Evolutionary conservation across 495 filamentous ascomycete species (phyloP).

Genomic region (Penicillium pancosmium): DNA sequence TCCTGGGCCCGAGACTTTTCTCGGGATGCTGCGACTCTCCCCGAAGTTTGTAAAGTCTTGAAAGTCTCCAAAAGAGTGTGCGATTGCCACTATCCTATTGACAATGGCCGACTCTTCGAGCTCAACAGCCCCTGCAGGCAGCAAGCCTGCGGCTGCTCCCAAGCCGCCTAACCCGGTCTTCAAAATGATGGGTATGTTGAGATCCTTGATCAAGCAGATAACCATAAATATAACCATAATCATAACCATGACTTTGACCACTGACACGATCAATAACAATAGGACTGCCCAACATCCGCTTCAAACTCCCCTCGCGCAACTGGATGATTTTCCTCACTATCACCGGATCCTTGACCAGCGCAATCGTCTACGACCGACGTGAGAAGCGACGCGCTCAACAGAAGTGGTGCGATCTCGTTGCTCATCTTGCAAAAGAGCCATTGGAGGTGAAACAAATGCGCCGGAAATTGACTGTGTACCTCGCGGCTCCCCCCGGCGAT

Average conservation of each 20-base stretch:
- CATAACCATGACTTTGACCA: neutral
- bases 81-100: neutral
- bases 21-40: slow-evolving; percentile 12
- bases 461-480: slow-evolving; percentile 82
- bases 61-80: no score
- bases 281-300: slow-evolving; percentile 75
- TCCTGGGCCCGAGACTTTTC: slow-evolving; percentile 26
- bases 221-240: slow-evolving; percentile 8
- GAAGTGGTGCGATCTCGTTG: slow-evolving; percentile 85
- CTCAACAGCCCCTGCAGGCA: slow-evolving; percentile 30
- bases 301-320: slow-evolving; percentile 91
- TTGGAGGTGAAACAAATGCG: slow-evolving; percentile 71
- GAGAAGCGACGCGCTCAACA: slow-evolving; percentile 80
- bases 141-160: slow-evolving; percentile 42
- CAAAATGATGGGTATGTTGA: slow-evolving; percentile 68
- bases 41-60: slow-evolving; percentile 4
- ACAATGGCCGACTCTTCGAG: slow-evolving; percentile 43
- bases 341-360: slow-evolving; percentile 72
- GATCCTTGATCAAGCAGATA: slow-evolving; percentile 4
- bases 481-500: slow-evolving; percentile 84
- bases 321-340: slow-evolving; percentile 94
- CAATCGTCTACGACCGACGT: slow-evolving; percentile 85
- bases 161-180: slow-evolving; percentile 66
- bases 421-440: slow-evolving; percentile 81
- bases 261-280: neutral